A percentile compares a stretch with the other conserved stretches of the same genome.
Evolutionary conservation across 768 basidiomycete genomes (phyloP).

Genomic region (Russula foetens): DNA sequence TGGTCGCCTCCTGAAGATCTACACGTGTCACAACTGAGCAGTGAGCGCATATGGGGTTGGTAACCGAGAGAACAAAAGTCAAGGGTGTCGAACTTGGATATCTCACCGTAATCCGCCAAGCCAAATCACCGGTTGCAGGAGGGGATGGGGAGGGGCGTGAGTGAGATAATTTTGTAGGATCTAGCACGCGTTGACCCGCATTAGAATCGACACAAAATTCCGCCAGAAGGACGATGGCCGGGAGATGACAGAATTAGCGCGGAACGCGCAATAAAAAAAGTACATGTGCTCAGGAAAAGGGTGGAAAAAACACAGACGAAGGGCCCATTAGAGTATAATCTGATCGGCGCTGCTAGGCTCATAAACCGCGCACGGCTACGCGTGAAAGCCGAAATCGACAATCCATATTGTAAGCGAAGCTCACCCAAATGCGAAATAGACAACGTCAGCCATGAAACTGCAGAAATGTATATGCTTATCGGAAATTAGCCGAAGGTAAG

Average conservation of each 20-base stretch:
- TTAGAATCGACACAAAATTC: constrained; percentile 5
- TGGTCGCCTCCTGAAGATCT: constrained; percentile 7
- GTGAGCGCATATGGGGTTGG: neutral
- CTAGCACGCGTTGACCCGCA: neutral
- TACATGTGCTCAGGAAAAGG: constrained; percentile 15
- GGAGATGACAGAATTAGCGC: constrained; percentile 13
- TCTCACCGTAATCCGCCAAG: neutral
- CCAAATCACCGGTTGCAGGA: neutral
- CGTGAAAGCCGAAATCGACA: constrained; percentile 13
- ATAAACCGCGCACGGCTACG: constrained; percentile 11
- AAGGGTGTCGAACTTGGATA: neutral
- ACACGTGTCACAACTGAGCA: constrained; percentile 2
- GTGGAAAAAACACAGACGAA: neutral
- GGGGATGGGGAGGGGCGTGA: neutral
- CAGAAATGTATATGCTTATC: constrained; percentile 8
- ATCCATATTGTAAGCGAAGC: constrained; percentile 21
- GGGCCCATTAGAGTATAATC: constrained; percentile 21
- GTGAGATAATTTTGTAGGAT: neutral
- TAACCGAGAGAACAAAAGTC: neutral
- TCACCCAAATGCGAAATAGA: constrained; percentile 24
- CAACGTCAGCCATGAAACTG: constrained; percentile 16
- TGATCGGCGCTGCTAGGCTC: constrained; percentile 18
- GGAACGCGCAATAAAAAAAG: constrained; percentile 9
- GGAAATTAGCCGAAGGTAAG: constrained; percentile 3
- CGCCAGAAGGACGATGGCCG: neutral